These are phyloP conservation scores for Clavispora vitiphila DNA, from an alignment of 805 yeast species.

Conservation along the genomic window DNA sequence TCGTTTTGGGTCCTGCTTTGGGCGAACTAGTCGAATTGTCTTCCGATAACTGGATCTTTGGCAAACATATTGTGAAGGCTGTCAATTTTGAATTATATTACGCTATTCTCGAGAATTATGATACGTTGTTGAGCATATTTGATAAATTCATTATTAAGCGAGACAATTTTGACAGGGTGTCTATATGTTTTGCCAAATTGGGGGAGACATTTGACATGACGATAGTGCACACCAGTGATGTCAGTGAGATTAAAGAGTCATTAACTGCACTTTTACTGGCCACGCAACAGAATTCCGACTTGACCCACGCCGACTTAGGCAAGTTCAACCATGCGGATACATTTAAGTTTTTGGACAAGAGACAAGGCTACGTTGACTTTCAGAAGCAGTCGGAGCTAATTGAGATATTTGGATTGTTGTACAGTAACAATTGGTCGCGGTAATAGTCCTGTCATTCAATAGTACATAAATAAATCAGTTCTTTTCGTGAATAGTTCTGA, in stretches of 20 bases:
- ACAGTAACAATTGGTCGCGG: constrained; percentile 6
- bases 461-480: constrained; percentile 2
- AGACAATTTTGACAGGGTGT: constrained; percentile 10
- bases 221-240: constrained; percentile 11
- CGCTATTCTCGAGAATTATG: constrained; percentile 23
- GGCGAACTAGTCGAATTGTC: constrained; percentile 14
- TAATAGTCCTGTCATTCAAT: background rate
- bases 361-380: constrained; percentile 4
- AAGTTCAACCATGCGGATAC: constrained; percentile 18
- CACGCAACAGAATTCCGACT: constrained; percentile 1
- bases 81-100: constrained; percentile 29
- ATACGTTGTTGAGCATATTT: constrained; percentile 13
- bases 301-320: constrained; percentile 4
- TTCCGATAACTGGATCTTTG: constrained; percentile 10
- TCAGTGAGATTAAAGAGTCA: constrained; percentile 6
- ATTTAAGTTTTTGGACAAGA: constrained; percentile 12
- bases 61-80: constrained; percentile 18
- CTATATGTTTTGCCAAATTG: constrained; percentile 9
- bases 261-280: constrained; percentile 9
- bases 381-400: constrained; percentile 8
- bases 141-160: constrained; percentile 11
- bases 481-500: constrained; percentile 49
- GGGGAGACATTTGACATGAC: constrained; percentile 17
- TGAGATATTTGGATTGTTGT: constrained; percentile 4
- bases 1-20: constrained; percentile 15